A percentile compares a stretch with the other conserved stretches of the same genome.
Conservation (phyloP, 2,329 filamentous ascomycete genomes). For the Leptographium wingfieldii region DNA sequence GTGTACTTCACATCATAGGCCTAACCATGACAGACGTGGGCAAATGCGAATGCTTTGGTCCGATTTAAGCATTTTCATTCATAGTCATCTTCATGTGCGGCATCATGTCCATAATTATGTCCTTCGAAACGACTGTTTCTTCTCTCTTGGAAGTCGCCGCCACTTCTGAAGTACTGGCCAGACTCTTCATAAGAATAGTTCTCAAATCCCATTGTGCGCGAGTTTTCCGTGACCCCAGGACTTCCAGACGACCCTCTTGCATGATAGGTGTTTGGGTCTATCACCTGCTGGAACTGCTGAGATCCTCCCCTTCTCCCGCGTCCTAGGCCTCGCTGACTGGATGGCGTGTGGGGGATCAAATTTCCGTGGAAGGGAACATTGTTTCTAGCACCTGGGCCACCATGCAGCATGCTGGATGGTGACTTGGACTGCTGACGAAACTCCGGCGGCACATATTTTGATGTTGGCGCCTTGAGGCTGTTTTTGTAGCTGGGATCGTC, state of each 20-base stretch:
- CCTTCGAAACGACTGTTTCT: neutral
- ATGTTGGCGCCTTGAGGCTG: neutral
- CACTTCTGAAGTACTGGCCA: neutral
- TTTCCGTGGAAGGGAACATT: neutral
- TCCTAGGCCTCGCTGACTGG: neutral
- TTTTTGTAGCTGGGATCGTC: neutral
- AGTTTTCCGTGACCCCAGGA: neutral
- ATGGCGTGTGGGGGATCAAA: neutral
- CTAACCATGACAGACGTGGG: too few relatives aligned
- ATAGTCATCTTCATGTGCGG: neutral
- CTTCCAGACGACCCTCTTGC: neutral
- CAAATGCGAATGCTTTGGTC: too few relatives aligned
- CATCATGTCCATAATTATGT: neutral
- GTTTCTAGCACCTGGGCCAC: neutral
- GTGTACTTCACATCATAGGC: too few relatives aligned
- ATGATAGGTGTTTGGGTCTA: neutral
- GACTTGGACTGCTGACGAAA: neutral
- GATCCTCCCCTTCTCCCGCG: neutral
- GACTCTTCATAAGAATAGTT: neutral
- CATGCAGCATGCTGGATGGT: neutral
- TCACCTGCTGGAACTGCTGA: neutral
- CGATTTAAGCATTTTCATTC: too few relatives aligned
- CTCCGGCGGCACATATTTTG: neutral
- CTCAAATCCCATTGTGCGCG: neutral
- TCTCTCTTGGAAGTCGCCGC: neutral